Evolutionary conservation across 371 early-diverging fungal genomes (phyloP), one percentile per base, ranked within the genome.

Genomic region (Apophysomyces trapeziformis): DNA sequence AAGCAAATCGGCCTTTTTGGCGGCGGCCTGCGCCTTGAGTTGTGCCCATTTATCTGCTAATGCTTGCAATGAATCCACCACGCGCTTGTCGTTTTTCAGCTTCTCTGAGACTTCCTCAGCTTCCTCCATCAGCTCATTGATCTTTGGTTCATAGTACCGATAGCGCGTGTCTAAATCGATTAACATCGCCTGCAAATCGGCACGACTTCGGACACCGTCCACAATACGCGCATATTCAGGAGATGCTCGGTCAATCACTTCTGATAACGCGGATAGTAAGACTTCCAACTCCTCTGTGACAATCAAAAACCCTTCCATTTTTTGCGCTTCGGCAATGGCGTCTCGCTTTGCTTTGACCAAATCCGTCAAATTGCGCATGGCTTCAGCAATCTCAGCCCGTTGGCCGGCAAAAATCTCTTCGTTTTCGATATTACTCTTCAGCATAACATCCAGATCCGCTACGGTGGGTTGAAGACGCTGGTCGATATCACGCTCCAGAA

Each of bases 121-220:
- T 41, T 82, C 84, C 12, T 83, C 79, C 64, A 87, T 60, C 38
- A 84, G 74, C 35, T 82, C 83, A 58, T 76, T 63, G 36, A 87
- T 79, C 12, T 78, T 76, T 3, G 86, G 87, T 44, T 85, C 83
- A 65, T 82, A 83, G 47, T 86, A 79, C 7, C 80, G 78, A 63
- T 84, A 86, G 8, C 87, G 73, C 0, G 85, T 83, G 46, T 84
- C 84, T 16, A 87, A 67, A 58, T 87, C 87, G 58, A 85, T 86
- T 57, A 80, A 65, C 59, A 86, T 63, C 3, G 85, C 80, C 54
- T 87, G 84, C 8, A 89, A 66, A 63, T 86, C 88, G 13, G 83
- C 76, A 2, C 79, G 79, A 26, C 73, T 74, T 41, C 75, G 76
- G 18, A 58, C 57, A 21, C 79, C 72, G 14, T 79, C 78, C 2